Evolutionary conservation across 192 early-diverging fungal genomes (phyloP), one percentile per base, ranked within the genome.

Genomic region (Dispira parvispora): DNA sequence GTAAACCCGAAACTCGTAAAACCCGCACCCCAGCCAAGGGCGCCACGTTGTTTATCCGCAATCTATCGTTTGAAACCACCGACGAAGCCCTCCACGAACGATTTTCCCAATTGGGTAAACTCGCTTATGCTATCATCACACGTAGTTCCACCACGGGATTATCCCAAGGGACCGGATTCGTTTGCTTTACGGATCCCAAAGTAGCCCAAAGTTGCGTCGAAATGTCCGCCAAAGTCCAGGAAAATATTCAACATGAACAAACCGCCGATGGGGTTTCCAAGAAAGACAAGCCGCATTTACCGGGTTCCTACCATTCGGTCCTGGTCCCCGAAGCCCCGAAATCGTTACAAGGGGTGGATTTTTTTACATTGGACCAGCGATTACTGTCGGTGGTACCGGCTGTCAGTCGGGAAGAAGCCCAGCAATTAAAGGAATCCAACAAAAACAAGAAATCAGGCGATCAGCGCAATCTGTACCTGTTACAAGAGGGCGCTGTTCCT

Each of bases 91-190:
- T 97, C 18, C 78, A 67, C 45, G 77, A 78, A 45, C 65, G 71
- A 69, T 88, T 77, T 64, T 65, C 64, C 12, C 32, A 49, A 4
- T 69, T 77, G 45, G 73, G 72, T 38, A 72, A 68, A 56, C 66
- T 97, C 27, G 80, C 84, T 25, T 96, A 97, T 73, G 85, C 80
- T 63, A 73, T 82, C 26, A 81, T 96, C 52, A 91, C 89, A n/a
- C 82, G 82, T 67, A 93, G 96, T 65, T 71, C 76, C 11, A 75
- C 78, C 26, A 92, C 91, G 43, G 88, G 88, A 21, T 78, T 81
- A n/a, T 87, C 90, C 20, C 82, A 88, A 9, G 94, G 94, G 23
- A 93, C 92, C n/a, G 94, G 84, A 13, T 98, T 98, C 71, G 89
- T 94, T 32, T 90, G 90, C 74, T 96, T 89, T 75, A 73, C 70